Conservation (phyloP, 176 grass and related monocot species). For the Alloteropsis semialata region DNA sequence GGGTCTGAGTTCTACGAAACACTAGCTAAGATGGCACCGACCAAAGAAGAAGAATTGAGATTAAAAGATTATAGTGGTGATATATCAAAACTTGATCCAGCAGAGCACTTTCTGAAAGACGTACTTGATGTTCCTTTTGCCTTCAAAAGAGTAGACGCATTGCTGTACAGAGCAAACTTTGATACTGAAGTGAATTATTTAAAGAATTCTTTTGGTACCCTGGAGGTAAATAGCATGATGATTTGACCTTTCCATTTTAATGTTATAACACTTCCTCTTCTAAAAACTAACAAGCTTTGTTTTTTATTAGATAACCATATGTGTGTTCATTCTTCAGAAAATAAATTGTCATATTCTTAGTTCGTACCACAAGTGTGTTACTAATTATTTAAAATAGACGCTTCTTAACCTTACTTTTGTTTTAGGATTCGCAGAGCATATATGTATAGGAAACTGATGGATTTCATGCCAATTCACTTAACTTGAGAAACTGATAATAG, state of each 20-base stretch:
- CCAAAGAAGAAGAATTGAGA: slow-evolving; percentile 72
- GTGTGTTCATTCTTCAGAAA: background rate
- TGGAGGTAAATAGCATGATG: slow-evolving; percentile 59
- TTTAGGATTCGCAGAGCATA: background rate
- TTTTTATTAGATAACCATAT: background rate
- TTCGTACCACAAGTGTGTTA: background rate
- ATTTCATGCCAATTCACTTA: background rate
- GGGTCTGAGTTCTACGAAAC: slow-evolving; percentile 61
- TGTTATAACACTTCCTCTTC: background rate
- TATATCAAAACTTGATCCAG: slow-evolving; percentile 59
- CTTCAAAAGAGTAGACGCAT: slow-evolving; percentile 74
- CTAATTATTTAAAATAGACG: background rate
- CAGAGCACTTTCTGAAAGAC: slow-evolving; percentile 67
- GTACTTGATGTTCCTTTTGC: slow-evolving; percentile 73
- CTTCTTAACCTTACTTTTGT: background rate
- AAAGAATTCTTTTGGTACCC: slow-evolving; percentile 54
- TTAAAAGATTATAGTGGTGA: slow-evolving; percentile 55
- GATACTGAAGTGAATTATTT: slow-evolving; percentile 58
- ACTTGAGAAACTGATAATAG: background rate
- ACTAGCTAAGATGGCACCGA: slow-evolving; percentile 74
- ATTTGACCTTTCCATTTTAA: background rate
- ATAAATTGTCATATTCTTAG: background rate
- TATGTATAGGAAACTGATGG: background rate
- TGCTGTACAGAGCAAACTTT: slow-evolving; percentile 82
- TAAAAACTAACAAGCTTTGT: background rate